These are phyloP conservation scores for Pseudogymnoascus sp. DNA, from an alignment of 2,329 filamentous ascomycete species.

Conservation along the genomic window DNA sequence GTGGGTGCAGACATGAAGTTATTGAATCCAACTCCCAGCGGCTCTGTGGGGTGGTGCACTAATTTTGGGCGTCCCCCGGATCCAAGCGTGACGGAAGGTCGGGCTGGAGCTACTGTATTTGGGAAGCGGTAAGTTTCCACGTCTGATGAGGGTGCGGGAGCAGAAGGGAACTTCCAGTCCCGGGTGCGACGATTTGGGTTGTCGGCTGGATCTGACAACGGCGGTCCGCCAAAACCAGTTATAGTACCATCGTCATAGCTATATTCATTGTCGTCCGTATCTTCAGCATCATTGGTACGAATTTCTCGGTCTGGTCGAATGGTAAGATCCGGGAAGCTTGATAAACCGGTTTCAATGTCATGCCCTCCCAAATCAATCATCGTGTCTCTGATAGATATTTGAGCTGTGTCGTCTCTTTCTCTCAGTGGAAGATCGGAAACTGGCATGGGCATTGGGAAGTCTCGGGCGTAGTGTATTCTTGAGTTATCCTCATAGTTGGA, in stretches of 20 bases:
- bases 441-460: constrained; percentile 30
- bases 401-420: constrained; percentile 43
- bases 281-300: constrained; percentile 15
- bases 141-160: constrained; percentile 44
- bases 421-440: constrained; percentile 48
- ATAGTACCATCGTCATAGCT: constrained; percentile 9
- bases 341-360: constrained; percentile 46
- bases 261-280: constrained; percentile 18
- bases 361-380: constrained; percentile 56
- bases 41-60: constrained; percentile 45
- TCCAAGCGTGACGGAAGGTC: constrained; percentile 23
- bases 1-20: constrained; percentile 11
- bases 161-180: constrained; percentile 52
- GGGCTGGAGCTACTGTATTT: constrained; percentile 30
- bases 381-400: constrained; percentile 48
- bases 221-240: constrained; percentile 40
- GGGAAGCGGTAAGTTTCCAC: constrained; percentile 46
- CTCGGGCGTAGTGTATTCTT: constrained; percentile 48
- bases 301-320: constrained; percentile 32
- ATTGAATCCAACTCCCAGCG: constrained; percentile 25
- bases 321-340: constrained; percentile 53
- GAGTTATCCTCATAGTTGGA: constrained; percentile 59
- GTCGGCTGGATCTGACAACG: constrained; percentile 51
- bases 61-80: constrained; percentile 36
- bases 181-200: constrained; percentile 42